Conservation (phyloP, 2,329 filamentous ascomycete species). For the Exophiala phaeomuriformis region DNA sequence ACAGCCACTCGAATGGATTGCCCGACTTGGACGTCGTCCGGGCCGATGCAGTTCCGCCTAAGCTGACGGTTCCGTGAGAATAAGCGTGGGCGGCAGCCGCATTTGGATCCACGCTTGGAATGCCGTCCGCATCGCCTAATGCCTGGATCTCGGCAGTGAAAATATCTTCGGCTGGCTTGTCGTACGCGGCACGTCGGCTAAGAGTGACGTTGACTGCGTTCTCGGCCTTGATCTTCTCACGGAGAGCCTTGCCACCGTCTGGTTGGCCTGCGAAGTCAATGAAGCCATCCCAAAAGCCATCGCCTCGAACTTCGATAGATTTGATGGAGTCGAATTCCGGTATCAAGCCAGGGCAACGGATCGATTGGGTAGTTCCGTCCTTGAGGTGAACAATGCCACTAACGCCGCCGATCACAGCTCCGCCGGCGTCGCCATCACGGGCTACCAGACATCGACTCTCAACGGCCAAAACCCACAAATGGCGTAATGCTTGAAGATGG, state of each 20-base stretch:
- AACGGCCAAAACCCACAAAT: slow-evolving; percentile 92
- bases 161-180: slow-evolving; percentile 44
- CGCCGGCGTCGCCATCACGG: slow-evolving; percentile 75
- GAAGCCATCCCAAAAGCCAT: slow-evolving; percentile 72
- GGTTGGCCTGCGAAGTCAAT: slow-evolving; percentile 61
- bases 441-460: slow-evolving; percentile 83
- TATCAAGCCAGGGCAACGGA: slow-evolving; percentile 52
- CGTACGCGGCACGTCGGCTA: slow-evolving; percentile 60
- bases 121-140: slow-evolving; percentile 54
- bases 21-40: slow-evolving; percentile 20
- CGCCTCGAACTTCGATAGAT: slow-evolving; percentile 36
- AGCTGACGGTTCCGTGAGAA: slow-evolving; percentile 25
- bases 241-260: slow-evolving; percentile 30
- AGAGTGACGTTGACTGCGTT: slow-evolving; percentile 63
- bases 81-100: slow-evolving; percentile 23
- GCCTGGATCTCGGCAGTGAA: slow-evolving; percentile 70
- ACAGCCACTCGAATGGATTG: slow-evolving; percentile 65
- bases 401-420: slow-evolving; percentile 68
- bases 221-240: slow-evolving; percentile 23
- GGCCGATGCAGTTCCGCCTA: slow-evolving; percentile 1
- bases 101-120: slow-evolving; percentile 30
- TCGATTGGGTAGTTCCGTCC: slow-evolving; percentile 30
- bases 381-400: slow-evolving; percentile 52
- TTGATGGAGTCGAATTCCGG: slow-evolving; percentile 38
- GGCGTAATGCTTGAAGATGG: slow-evolving; percentile 90